Evolutionary conservation across 140 eudicot species (phyloP), one percentile per base, ranked within the genome.

Genomic region (Erigeron philadelphicus): DNA sequence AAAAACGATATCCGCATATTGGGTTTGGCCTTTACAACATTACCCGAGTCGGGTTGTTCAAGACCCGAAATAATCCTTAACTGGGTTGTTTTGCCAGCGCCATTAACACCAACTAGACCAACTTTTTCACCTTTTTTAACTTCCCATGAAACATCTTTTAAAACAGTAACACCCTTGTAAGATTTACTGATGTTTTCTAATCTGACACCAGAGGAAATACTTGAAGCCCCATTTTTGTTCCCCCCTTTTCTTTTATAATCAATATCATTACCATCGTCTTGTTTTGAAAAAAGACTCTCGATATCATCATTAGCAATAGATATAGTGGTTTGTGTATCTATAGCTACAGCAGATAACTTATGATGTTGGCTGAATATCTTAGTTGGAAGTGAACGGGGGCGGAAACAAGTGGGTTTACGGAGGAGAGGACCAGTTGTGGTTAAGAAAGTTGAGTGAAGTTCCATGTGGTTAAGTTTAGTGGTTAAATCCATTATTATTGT

Each of bases 71-170:
- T 87, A 58, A 89, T 93, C 73, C 96, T 85, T 86, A 93, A 69
- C n/a, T 93, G 98, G 62, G 95, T 93, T 0, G 98, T 93, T 55
- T 93, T 93, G 41, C 98, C 98, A 6, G 98, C 98, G 3, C 98
- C 98, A 80, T 93, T 93, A 3, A 93, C 96, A 21, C 98, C 98
- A 8, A 93, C 96, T 70, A 93, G 71, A 21, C 98, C 98, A 9
- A 93, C 96, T 61, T 93, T 93, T 62, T 93, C 98, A 0, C 98
- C 96, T 59, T 85, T 93, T 59, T 93, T 93, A 67, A 93, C 98
- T 56, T 93, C 98, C 98, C 98, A 93, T 50, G 64, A 83, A 15
- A 93, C 88, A 71, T 93, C 84, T 64, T 87, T 87, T 81, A 93
- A 73, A 17, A 93, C 95, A 9, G 96, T 93, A 23, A 82, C 94